A percentile compares a stretch with the other conserved stretches of the same genome.
Conservation (phyloP, 169 alveolate genomes). For the Perkinsus olseni region DNA sequence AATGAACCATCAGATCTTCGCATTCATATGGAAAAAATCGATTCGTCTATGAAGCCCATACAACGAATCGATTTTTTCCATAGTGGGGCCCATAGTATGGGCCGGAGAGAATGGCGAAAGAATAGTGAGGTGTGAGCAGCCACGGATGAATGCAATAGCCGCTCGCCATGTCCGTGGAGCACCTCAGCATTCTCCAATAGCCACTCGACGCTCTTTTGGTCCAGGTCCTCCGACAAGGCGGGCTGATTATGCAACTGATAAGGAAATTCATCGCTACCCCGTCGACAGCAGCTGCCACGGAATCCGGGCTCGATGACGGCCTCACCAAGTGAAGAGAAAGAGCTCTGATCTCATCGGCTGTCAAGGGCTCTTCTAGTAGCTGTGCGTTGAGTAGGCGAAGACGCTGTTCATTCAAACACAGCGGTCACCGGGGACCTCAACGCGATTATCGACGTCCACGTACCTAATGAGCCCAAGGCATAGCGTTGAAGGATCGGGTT, state of each 20-base stretch:
- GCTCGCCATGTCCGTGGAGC: background rate
- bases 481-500: no score
- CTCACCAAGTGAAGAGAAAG: background rate
- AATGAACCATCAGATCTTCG: no score
- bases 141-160: no score
- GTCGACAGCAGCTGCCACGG: no score
- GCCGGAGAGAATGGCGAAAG: no score
- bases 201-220: background rate
- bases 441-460: background rate
- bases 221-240: background rate
- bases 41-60: no score
- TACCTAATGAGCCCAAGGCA: background rate
- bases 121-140: no score
- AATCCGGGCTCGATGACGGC: background rate
- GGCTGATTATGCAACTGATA: background rate
- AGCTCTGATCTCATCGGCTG: background rate
- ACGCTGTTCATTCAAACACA: background rate
- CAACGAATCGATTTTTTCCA: no score
- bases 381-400: background rate
- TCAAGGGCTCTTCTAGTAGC: background rate
- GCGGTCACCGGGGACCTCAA: background rate
- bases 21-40: no score
- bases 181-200: background rate
- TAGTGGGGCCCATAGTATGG: no score
- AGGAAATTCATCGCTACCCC: background rate